Conservation (phyloP, 495 filamentous ascomycete genomes). For the Paragyromitra xinjiangensis region DNA sequence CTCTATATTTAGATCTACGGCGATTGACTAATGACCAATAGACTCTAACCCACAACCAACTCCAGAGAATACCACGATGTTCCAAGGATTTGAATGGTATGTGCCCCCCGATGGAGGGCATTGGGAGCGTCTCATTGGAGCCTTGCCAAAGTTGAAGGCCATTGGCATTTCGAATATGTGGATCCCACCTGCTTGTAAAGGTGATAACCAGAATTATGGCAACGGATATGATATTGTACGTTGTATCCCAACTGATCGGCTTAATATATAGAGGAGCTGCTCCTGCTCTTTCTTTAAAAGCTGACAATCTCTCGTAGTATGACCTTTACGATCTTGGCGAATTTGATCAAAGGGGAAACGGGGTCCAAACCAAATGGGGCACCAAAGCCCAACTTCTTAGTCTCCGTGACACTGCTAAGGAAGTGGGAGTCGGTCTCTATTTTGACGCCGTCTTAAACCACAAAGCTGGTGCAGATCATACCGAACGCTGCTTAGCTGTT, state of each 20-base stretch:
- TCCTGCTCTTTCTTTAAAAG: neutral
- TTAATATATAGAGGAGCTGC: neutral
- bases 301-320: constrained; percentile 59
- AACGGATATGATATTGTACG: constrained; percentile 74
- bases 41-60: constrained; percentile 36
- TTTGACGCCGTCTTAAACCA: constrained; percentile 83
- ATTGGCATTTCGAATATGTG: constrained; percentile 74
- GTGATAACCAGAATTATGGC: constrained; percentile 64
- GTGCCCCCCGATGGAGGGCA: constrained; percentile 71
- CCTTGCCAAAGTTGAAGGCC: constrained; percentile 66
- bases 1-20: neutral
- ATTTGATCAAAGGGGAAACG: constrained; percentile 74
- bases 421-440: constrained; percentile 68
- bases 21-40: neutral
- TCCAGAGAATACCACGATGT: constrained; percentile 69
- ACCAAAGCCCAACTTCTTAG: constrained; percentile 69
- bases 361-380: constrained; percentile 76
- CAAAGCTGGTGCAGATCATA: constrained; percentile 73
- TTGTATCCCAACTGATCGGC: neutral
- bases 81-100: constrained; percentile 82
- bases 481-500: constrained; percentile 68
- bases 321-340: constrained; percentile 80
- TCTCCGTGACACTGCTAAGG: constrained; percentile 63
- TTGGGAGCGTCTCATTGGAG: constrained; percentile 68
- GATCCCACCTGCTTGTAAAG: constrained; percentile 80